Percentiles rank a stretch among this genome's conserved stretches.
Evolutionary conservation across 2,329 filamentous ascomycete genomes (phyloP).

Genomic region (Colletotrichum gloeosporioides): DNA sequence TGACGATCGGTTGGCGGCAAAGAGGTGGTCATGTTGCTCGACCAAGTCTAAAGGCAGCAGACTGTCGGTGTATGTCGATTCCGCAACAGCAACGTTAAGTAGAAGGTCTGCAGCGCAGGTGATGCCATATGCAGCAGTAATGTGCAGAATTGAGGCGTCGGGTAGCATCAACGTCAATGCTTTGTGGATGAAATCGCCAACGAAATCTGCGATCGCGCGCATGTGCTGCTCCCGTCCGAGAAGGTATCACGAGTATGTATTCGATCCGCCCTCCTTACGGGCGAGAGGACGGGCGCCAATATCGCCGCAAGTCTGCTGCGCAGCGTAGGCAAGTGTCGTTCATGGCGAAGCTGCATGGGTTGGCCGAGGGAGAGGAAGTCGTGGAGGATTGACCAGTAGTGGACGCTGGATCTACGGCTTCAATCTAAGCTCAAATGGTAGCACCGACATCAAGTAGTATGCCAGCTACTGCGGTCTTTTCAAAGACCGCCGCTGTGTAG

Average conservation of each 20-base stretch:
- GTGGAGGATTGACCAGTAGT: not conserved
- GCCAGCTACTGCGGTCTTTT: not conserved
- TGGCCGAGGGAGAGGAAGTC: not conserved
- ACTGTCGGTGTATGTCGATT: not conserved
- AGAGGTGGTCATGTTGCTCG: not conserved
- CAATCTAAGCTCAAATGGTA: not conserved
- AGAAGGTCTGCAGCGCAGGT: not conserved
- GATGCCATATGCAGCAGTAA: not conserved
- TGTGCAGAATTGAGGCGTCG: not conserved
- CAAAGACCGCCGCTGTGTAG: too few relatives aligned
- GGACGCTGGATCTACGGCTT: not conserved
- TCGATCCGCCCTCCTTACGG: not conserved
- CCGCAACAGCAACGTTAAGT: not conserved
- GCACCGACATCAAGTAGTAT: not conserved
- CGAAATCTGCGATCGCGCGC: not conserved
- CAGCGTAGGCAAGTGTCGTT: not conserved
- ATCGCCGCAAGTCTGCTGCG: not conserved
- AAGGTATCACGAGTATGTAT: not conserved
- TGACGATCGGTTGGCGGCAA: not conserved
- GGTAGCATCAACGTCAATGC: not conserved
- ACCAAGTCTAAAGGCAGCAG: not conserved
- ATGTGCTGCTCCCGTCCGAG: not conserved
- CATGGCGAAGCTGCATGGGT: not conserved
- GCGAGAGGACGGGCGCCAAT: not conserved
- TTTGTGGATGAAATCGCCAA: not conserved